These are phyloP conservation scores for Circinella minor DNA, from an alignment of 371 early-diverging fungal genomes.

Conservation along the genomic window DNA sequence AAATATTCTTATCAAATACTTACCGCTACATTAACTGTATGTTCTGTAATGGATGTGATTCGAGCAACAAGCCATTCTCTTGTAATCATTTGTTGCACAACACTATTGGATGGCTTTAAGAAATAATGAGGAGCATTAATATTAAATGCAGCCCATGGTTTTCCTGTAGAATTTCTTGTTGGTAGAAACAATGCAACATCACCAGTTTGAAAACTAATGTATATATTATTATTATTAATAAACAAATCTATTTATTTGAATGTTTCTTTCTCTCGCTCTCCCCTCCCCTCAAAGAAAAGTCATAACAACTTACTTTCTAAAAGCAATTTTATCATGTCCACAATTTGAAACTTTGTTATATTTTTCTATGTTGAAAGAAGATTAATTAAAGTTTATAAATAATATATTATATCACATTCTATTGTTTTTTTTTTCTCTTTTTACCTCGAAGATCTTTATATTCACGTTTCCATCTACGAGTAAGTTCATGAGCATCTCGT, in stretches of 20 bases:
- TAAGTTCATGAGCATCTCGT: constrained; percentile 51
- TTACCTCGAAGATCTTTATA: constrained; percentile 48
- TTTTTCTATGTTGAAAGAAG: constrained; percentile 49
- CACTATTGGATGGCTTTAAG: constrained; percentile 55
- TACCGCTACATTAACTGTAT: constrained; percentile 46
- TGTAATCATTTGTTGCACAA: constrained; percentile 44
- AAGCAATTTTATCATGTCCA: constrained; percentile 64
- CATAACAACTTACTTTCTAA: constrained; percentile 55
- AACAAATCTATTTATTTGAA: too few species aligned
- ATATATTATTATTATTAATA: too few species aligned
- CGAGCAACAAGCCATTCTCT: constrained; percentile 76
- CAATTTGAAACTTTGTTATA: constrained; percentile 40
- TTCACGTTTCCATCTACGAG: constrained; percentile 41
- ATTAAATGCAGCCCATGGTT: constrained; percentile 84
- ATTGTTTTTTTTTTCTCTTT: background rate
- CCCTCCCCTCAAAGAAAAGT: too few species aligned
- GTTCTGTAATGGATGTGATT: constrained; percentile 63
- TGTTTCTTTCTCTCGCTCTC: too few species aligned
- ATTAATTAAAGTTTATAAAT: background rate
- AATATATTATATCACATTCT: too few species aligned
- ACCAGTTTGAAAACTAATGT: constrained; percentile 65
- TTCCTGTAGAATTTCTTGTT: constrained; percentile 71
- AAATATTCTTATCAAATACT: background rate
- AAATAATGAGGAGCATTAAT: constrained; percentile 80
- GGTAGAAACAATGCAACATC: constrained; percentile 81